Percentiles rank a stretch among this genome's conserved stretches.
phyloP scores from a whole-genome alignment of 768 basidiomycete genomes.

The Pulveroboletus sp. region DNA sequence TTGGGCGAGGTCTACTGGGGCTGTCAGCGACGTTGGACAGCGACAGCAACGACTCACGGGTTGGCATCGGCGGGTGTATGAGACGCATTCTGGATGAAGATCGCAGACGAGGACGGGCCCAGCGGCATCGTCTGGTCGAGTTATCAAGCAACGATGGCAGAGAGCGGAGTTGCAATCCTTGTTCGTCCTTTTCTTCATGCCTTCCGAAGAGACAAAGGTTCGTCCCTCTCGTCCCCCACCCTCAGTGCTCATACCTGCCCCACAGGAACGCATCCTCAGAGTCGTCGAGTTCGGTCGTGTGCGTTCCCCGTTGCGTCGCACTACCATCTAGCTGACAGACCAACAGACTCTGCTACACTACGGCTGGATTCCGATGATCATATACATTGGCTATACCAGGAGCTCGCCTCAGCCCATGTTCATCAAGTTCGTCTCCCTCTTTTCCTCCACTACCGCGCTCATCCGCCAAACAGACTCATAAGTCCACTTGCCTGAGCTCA shows the following conservation, averaged over 20 bases:
- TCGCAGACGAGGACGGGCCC: conserved; percentile 42
- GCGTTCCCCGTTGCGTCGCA: conserved; percentile 28
- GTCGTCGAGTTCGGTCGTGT: conserved; percentile 79
- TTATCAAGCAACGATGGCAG: conserved; percentile 7
- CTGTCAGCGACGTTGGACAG: background rate
- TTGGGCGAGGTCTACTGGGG: conserved; percentile 56
- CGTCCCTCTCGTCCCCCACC: conserved; percentile 1
- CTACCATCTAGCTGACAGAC: conserved; percentile 1
- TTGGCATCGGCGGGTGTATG: conserved; percentile 26
- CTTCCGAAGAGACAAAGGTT: conserved; percentile 90
- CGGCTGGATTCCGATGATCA: conserved; percentile 94
- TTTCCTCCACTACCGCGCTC: background rate
- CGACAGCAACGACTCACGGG: conserved; percentile 28
- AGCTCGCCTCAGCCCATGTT: conserved; percentile 93
- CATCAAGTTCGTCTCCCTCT: conserved; percentile 74
- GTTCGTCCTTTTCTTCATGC: conserved; percentile 53
- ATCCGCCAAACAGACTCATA: conserved; percentile 59
- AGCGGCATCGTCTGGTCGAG: conserved; percentile 40
- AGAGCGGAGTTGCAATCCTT: conserved; percentile 31
- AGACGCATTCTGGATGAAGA: conserved; percentile 35
- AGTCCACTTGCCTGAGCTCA: conserved; percentile 80
- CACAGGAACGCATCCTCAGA: conserved; percentile 73
- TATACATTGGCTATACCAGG: conserved; percentile 89
- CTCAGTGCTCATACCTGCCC: background rate
- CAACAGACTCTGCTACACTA: conserved; percentile 84